Conservation (phyloP, 75 land plant species). For the Sequoiadendron giganteum region DNA sequence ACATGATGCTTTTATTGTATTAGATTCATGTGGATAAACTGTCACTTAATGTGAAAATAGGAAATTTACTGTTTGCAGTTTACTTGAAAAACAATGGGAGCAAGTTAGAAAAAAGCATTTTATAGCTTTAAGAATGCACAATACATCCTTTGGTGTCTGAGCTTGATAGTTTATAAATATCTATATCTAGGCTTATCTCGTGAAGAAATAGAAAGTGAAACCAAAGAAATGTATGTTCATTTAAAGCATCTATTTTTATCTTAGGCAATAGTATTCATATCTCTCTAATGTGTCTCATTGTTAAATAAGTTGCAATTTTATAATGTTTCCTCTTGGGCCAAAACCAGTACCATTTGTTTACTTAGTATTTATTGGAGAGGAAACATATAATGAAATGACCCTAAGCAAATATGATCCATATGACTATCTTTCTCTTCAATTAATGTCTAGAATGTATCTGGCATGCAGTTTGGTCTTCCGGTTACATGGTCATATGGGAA, state of each 20-base stretch:
- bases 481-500: conserved; percentile 88
- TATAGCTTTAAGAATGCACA: neutral
- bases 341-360: neutral
- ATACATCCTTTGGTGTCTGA: neutral
- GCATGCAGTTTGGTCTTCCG: conserved; percentile 88
- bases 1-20: neutral
- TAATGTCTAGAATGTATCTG: neutral
- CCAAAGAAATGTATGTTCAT: neutral
- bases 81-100: neutral
- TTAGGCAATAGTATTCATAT: neutral
- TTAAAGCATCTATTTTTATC: neutral
- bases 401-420: neutral
- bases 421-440: neutral
- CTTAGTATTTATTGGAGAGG: neutral
- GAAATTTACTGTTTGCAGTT: neutral
- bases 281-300: neutral
- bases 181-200: neutral
- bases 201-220: neutral
- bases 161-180: neutral
- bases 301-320: neutral
- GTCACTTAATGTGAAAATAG: neutral
- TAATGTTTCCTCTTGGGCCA: neutral
- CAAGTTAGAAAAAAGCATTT: neutral
- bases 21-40: neutral
- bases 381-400: neutral